Evolutionary conservation across 163 green algal genomes (phyloP).

Genomic region (Trebouxia gelatinosa): DNA sequence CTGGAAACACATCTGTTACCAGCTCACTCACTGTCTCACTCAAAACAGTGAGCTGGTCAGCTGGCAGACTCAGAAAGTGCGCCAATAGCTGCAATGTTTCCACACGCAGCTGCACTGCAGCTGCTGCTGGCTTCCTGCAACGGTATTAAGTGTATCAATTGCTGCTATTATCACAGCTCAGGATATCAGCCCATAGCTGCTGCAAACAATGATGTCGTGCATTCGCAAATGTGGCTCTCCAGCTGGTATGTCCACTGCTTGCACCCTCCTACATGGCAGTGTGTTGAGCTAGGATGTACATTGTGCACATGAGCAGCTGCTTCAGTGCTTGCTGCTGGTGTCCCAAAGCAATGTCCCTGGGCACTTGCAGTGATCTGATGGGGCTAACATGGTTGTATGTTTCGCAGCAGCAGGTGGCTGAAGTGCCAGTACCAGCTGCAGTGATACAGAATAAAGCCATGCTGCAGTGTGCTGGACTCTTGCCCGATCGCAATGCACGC

Average conservation of each 20-base stretch:
- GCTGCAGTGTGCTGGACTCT: not conserved
- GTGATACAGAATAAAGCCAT: too few relatives aligned
- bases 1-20: constrained; percentile 6
- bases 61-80: constrained; percentile 27
- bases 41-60: not conserved
- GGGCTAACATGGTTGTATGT: not conserved
- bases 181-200: not conserved
- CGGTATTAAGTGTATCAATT: too few relatives aligned
- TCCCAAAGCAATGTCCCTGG: not conserved
- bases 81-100: constrained; percentile 27
- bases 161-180: not conserved
- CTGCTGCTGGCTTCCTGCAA: not conserved
- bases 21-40: not conserved
- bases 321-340: not conserved
- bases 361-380: not conserved
- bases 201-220: not conserved
- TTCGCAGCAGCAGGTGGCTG: not conserved
- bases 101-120: not conserved
- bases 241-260: not conserved
- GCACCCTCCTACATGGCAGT: not conserved
- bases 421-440: not conserved
- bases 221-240: not conserved
- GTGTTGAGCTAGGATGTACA: not conserved
- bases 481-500: not conserved
- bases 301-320: not conserved